Evolutionary conservation across 208 protist species (phyloP), one percentile per base, ranked within the genome.

Genomic region (Acanthamoeba culbertsoni): DNA sequence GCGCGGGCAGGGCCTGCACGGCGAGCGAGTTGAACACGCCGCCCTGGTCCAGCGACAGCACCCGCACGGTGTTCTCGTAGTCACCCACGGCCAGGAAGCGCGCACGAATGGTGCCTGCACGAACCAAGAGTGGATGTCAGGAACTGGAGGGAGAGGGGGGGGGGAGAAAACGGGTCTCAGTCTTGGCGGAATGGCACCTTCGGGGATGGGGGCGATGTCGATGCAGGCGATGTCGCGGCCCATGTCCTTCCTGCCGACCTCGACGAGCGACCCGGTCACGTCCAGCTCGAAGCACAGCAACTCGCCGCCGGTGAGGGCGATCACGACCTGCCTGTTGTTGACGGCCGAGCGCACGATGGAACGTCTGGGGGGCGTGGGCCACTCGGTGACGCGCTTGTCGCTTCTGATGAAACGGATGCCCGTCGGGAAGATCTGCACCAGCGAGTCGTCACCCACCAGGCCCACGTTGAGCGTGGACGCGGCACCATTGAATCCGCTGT

Each of bases 271-370:
- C 23, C 96, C 96, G 43, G 53, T 62, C 31, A 92, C 71, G 65
- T 98, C 97, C 37, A 98, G 95, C 94, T 98, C 98, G 94, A 99
- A 99, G 84, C 98, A 98, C 40, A 98, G 95, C n/a, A 99, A 43
- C 77, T 98, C 96, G 77, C 97, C 96, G 73, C 97, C 97, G 55
- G 35, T 84, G 1, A 98, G 93, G 7, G 96, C 95, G 28, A 98
- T 94, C 4, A 96, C 97, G 62, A 95, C 95, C 92, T 98, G 98
- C 31, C 55, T 51, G 48, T 95, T 31, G 91, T 98, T 98, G 26
- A 94, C 59, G 4, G 94, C 73, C 35, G 96, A 94, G 16, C 75
- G 55, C 18, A 93, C 65, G 55, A 98, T 96, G 14, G 33, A 53
- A 31, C 94, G 94, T 12, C 91, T 84, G 4, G 89, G 93, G 1